Percentiles rank a stretch among this genome's conserved stretches.
Evolutionary conservation across 2,329 filamentous ascomycete genomes (phyloP).

Genomic region (Phialemoniopsis sp.): DNA sequence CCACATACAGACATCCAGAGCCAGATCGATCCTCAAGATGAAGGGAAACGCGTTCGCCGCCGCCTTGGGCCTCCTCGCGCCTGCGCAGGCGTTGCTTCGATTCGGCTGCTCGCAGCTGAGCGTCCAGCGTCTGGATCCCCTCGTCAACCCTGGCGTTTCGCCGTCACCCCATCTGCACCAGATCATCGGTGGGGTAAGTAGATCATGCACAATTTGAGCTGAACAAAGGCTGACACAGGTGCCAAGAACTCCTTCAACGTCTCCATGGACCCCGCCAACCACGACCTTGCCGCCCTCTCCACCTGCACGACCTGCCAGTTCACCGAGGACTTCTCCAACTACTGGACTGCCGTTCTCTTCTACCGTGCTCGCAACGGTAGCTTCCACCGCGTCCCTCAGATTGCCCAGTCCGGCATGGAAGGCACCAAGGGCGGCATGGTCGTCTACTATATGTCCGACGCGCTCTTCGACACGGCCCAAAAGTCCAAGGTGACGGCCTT

Average conservation of each 20-base stretch:
- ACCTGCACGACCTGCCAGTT: conserved; percentile 36
- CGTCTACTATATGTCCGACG: conserved; percentile 42
- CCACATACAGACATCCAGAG: too few relatives aligned
- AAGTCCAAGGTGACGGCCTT: conserved; percentile 34
- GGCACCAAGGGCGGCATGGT: conserved; percentile 35
- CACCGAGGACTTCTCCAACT: conserved; percentile 28
- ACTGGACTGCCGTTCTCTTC: conserved; percentile 31
- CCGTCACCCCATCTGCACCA: conserved; percentile 56
- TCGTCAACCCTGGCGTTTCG: conserved; percentile 38
- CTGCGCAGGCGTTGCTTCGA: conserved; percentile 21
- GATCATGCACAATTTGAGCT: not conserved
- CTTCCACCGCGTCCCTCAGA: conserved; percentile 33
- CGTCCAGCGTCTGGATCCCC: conserved; percentile 35
- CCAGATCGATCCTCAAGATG: conserved; percentile 12
- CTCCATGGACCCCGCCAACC: conserved; percentile 28
- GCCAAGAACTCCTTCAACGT: conserved; percentile 38
- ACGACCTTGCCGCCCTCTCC: conserved; percentile 28
- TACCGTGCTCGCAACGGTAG: conserved; percentile 34
- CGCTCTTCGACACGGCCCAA: conserved; percentile 29
- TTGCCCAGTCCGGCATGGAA: conserved; percentile 31
- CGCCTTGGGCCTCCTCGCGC: conserved; percentile 19
- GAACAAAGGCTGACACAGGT: not conserved
- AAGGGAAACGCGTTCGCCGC: conserved; percentile 15
- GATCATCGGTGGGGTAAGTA: conserved; percentile 45
- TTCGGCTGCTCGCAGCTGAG: conserved; percentile 49